Evolutionary conservation across 352 stramenopile genomes (phyloP), one percentile per base, ranked within the genome.

Genomic region (Phytophthora rubi): DNA sequence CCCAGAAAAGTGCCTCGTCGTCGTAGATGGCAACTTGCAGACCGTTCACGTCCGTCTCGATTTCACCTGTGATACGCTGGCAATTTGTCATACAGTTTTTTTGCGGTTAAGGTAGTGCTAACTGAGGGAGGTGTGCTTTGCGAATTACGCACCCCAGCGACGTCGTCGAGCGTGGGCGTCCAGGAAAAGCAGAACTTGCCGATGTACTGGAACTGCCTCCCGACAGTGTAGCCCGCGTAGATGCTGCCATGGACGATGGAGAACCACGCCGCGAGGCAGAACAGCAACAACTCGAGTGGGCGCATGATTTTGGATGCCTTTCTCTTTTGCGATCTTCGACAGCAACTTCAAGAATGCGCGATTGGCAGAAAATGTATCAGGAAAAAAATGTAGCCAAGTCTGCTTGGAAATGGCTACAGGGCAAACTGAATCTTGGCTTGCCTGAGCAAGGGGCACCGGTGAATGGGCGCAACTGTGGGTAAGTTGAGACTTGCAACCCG

Each of bases 161-260:
- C 48, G 48, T 90, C 75, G 13, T 86, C 65, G 30, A 93, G 73
- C 30, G 75, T 85, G n/a, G 73, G 69, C 53, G 70, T 81, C 68
- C 73, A 93, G 13, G 79, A 83, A 79, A 92, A 95, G 74, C 85
- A 93, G 73, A 93, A 95, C 72, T 93, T 93, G 77, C 84, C 86
- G 35, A 93, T 75, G 69, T 88, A 93, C 60, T 91, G 77, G 71
- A 91, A 93, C 73, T 95, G 84, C 9, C 79, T 75, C 45, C 79
- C 81, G 21, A 93, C 73, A 4, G 82, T 81, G 63, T 90, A 92
- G 16, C 85, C 85, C 23, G 85, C 80, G 60, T 71, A 80, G 45
- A 91, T 65, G 53, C 77, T 87, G 21, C 73, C 85, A 15, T 64
- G 59, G 0, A 53, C 39, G 3, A 52, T 48, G 23, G 37, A 64